These are phyloP conservation scores for Immersiporthe knoxdaviesiana DNA, from an alignment of 2,329 filamentous ascomycete species.

Conservation along the genomic window DNA sequence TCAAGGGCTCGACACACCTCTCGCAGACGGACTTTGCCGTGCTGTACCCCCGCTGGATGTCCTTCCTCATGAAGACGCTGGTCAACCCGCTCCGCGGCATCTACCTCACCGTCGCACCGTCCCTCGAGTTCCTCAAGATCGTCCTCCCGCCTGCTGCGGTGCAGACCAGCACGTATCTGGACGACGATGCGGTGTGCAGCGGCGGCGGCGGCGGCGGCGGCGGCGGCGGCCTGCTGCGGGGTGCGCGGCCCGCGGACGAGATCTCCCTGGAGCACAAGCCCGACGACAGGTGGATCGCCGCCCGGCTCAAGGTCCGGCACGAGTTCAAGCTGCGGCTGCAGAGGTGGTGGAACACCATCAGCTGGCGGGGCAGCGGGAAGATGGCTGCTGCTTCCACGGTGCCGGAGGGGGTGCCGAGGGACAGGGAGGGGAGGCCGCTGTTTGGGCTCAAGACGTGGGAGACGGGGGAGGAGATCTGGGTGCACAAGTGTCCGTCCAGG, in stretches of 20 bases:
- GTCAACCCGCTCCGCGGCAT: constrained; percentile 66
- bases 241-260: constrained; percentile 45
- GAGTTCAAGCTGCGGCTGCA: constrained; percentile 57
- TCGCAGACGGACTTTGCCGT: constrained; percentile 69
- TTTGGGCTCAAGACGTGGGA: constrained; percentile 40
- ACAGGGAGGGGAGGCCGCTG: constrained; percentile 43
- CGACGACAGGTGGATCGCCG: constrained; percentile 60
- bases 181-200: constrained; percentile 40
- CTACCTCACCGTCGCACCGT: constrained; percentile 64
- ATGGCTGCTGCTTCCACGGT: constrained; percentile 37
- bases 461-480: constrained; percentile 38
- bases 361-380: constrained; percentile 38
- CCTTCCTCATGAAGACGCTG: constrained; percentile 63
- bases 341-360: constrained; percentile 40
- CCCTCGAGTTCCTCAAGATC: constrained; percentile 63
- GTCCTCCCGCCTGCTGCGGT: constrained; percentile 48
- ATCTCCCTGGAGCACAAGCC: constrained; percentile 58
- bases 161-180: constrained; percentile 46
- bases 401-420: constrained; percentile 38
- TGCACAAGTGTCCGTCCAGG: constrained; percentile 38
- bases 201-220: constrained; percentile 47
- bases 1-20: constrained; percentile 65
- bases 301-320: constrained; percentile 59
- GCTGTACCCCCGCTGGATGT: constrained; percentile 62
- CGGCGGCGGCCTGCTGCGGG: constrained; percentile 54